phyloP scores from a whole-genome alignment of 1,139 yeast genomes.

The Sugiyamaella xylanicola region DNA sequence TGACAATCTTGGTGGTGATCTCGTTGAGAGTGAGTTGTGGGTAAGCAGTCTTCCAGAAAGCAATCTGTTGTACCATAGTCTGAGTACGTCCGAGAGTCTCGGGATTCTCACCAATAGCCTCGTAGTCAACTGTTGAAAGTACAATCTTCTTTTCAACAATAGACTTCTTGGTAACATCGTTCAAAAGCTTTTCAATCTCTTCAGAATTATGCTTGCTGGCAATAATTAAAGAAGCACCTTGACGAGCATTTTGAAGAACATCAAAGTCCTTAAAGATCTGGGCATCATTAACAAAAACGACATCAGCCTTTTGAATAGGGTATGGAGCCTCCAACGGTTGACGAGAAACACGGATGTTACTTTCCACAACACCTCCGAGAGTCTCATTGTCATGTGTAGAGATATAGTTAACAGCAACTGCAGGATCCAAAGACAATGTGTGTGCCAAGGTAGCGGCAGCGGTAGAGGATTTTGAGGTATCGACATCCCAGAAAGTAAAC shows the following conservation, averaged over 20 bases:
- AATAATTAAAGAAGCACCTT: slow-evolving; percentile 59
- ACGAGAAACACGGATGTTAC: slow-evolving; percentile 58
- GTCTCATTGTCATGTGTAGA: slow-evolving; percentile 70
- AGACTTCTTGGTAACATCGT: slow-evolving; percentile 56
- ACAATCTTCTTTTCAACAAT: slow-evolving; percentile 57
- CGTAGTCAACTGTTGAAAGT: slow-evolving; percentile 44
- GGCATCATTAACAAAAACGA: slow-evolving; percentile 63
- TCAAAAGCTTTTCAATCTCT: slow-evolving; percentile 54
- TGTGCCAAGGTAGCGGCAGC: slow-evolving; percentile 71
- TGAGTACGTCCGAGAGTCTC: slow-evolving; percentile 78
- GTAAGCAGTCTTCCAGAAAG: slow-evolving; percentile 73
- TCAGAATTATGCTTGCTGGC: slow-evolving; percentile 48
- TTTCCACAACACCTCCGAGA: slow-evolving; percentile 76
- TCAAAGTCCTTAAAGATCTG: slow-evolving; percentile 59
- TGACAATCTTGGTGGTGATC: slow-evolving; percentile 75
- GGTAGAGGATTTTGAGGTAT: slow-evolving; percentile 42
- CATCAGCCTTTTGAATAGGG: slow-evolving; percentile 59
- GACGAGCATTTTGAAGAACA: slow-evolving; percentile 60
- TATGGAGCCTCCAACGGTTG: slow-evolving; percentile 41
- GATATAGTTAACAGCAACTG: slow-evolving; percentile 56
- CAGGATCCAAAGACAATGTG: slow-evolving; percentile 67
- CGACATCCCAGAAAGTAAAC: slow-evolving; percentile 59
- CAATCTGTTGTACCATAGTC: slow-evolving; percentile 74
- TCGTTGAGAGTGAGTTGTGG: slow-evolving; percentile 63
- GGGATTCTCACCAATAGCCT: slow-evolving; percentile 40